phyloP scores from a whole-genome alignment of 106 monocot genomes.

The Amphibolis antarctica region DNA sequence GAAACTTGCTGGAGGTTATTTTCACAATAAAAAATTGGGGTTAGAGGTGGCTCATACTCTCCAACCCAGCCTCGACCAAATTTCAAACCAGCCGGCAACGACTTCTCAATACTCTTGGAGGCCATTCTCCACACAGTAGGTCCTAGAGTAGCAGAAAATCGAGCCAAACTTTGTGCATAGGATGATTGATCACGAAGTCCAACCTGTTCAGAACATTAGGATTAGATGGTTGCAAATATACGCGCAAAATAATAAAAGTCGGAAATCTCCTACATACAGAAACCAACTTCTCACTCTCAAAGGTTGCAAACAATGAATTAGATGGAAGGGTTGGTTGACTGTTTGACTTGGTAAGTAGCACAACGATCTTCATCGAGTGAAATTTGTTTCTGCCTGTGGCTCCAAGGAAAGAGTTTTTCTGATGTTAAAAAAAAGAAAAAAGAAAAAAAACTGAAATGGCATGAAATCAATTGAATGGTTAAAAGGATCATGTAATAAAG shows the following conservation, averaged over 20 bases:
- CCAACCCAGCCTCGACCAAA: constrained; percentile 93
- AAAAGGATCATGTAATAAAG: too few species aligned
- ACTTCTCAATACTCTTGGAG: constrained; percentile 48
- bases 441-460: too few species aligned
- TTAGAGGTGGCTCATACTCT: constrained; percentile 58
- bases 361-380: constrained; percentile 58
- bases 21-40: constrained; percentile 33
- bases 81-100: constrained; percentile 59
- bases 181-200: constrained; percentile 37
- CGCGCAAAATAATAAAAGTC: not conserved
- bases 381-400: constrained; percentile 19
- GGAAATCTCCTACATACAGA: constrained; percentile 32
- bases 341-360: constrained; percentile 37
- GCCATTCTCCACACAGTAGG: constrained; percentile 71
- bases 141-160: constrained; percentile 62
- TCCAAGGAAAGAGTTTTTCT: constrained; percentile 36
- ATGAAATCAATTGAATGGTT: too few species aligned
- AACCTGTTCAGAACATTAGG: constrained; percentile 42
- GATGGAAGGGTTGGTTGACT: constrained; percentile 17
- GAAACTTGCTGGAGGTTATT: constrained; percentile 11
- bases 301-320: constrained; percentile 22
- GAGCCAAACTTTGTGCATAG: constrained; percentile 79
- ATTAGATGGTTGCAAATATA: not conserved
- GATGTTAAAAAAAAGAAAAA: not conserved
- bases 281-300: constrained; percentile 41